Percentiles rank a stretch among this genome's conserved stretches.
phyloP scores from a whole-genome alignment of 1,284 basidiomycete genomes.

The Golubevia sp. region DNA sequence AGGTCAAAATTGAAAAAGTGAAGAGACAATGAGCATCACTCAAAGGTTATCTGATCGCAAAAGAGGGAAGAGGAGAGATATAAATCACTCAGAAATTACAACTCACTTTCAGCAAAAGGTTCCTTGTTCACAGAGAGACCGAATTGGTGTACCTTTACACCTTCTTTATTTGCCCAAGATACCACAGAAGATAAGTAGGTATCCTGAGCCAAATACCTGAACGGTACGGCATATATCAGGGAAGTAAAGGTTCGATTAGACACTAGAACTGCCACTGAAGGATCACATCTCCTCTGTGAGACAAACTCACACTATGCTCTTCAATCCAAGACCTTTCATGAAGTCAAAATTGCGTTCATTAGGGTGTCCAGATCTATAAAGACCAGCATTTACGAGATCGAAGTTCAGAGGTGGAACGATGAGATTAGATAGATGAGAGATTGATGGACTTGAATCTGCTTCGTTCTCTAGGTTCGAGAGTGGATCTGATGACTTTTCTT shows the following conservation, averaged over 20 bases:
- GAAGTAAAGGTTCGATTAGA: not conserved
- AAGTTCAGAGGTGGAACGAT: conserved; percentile 60
- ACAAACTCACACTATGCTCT: conserved; percentile 41
- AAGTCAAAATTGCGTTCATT: conserved; percentile 59
- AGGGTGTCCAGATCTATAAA: conserved; percentile 56
- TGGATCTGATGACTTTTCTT: too few relatives aligned
- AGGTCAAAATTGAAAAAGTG: not conserved
- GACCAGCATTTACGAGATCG: conserved; percentile 45
- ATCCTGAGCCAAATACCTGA: conserved; percentile 46
- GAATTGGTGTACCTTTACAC: conserved; percentile 44
- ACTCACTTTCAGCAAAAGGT: conserved; percentile 46
- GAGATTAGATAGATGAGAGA: conserved; percentile 1
- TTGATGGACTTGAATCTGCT: too few relatives aligned
- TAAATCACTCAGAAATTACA: not conserved
- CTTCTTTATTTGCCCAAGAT: conserved; percentile 23
- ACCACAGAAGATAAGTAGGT: conserved; percentile 49
- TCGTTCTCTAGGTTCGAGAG: too few relatives aligned
- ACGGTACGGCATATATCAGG: too few relatives aligned
- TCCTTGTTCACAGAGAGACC: conserved; percentile 56
- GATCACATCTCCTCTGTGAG: too few relatives aligned
- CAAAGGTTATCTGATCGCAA: too few relatives aligned
- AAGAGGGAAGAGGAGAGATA: not conserved
- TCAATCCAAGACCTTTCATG: conserved; percentile 41
- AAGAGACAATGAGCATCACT: not conserved
- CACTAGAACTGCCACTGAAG: too few relatives aligned